Evolutionary conservation across 495 filamentous ascomycete genomes (phyloP), one percentile per base, ranked within the genome.

Genomic region (Filosporella fistucella): DNA sequence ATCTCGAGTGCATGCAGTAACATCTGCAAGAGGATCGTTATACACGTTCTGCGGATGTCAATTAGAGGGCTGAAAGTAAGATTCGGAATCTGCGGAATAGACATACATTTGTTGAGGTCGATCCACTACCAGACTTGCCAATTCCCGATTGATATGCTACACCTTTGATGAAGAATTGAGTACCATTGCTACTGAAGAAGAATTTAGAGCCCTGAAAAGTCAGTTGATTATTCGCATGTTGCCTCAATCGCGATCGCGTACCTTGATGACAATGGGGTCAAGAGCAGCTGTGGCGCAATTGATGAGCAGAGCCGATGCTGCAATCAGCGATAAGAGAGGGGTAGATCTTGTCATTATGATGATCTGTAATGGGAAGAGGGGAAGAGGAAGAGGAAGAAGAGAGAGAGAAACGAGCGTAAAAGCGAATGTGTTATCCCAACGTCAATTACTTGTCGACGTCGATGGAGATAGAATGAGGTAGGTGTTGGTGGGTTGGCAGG

Each of bases 141-240:
- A 82, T 30, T 14, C 58, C 47, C 1, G 26, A 35, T 35, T 62
- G 81, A 62, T 89, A 90, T 23, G 84, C 83, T 33, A 89, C 72
- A 47, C 85, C 85, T 34, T 74, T 78, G 47, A 89, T 79, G 28
- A 65, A 46, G 49, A 93, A 93, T 74, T 91, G 76, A 10, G 75
- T 78, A 47, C 79, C 79, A 60, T 74, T 80, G 51, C 70, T 67
- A 57, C 75, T 77, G 65, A 72, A 82, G 64, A 96, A 96, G 57
- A 60, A 60, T 39, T 56, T 56, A 69, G 86, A 88, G 35, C 57
- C 57, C 57, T 60, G 44, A 2, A 21, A 29, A 32, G 29, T 40
- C 49, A 16, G 18, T 13, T 21, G 9, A 20, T 35, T 7, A n/a
- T 14, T 28, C 13, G 23, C 16, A 41, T 24, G 18, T 26, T 18